Evolutionary conservation across 805 yeast species (phyloP).

Genomic region (Saccharomycopsis sp.): DNA sequence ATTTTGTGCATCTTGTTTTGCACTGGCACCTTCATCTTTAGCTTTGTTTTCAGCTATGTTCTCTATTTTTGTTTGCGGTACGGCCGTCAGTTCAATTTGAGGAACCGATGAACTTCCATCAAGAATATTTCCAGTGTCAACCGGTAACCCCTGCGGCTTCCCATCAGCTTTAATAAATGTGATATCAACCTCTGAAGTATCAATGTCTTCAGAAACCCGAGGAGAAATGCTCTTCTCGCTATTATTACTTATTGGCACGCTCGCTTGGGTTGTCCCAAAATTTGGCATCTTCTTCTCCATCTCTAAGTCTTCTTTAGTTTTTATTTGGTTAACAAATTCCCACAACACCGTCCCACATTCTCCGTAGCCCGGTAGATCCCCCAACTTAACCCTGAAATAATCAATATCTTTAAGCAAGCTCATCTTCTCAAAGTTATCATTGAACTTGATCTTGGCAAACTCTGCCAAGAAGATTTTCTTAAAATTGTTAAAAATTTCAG

Average conservation of each 20-base stretch:
- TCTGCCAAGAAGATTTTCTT: constrained; percentile 47
- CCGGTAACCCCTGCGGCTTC: background rate
- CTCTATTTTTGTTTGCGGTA: background rate
- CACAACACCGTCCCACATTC: constrained; percentile 56
- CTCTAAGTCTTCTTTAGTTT: constrained; percentile 20
- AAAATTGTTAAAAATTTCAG: constrained; percentile 42
- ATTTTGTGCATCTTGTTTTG: background rate
- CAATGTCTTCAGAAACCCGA: background rate
- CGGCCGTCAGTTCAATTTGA: background rate
- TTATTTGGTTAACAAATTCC: constrained; percentile 49
- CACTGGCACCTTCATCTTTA: background rate
- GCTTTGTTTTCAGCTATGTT: background rate
- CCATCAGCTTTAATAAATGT: background rate
- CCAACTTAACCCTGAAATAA: constrained; percentile 54
- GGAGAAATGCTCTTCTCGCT: background rate
- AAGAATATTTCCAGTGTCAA: background rate
- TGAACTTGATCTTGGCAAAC: constrained; percentile 40
- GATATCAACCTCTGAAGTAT: constrained; percentile 1
- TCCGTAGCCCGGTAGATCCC: constrained; percentile 52
- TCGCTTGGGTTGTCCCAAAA: background rate
- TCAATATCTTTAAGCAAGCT: constrained; percentile 53
- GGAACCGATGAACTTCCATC: background rate
- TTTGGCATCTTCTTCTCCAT: constrained; percentile 12
- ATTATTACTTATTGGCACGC: background rate
- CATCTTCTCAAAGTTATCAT: constrained; percentile 47